Evolutionary conservation across 208 protist genomes (phyloP), one percentile per base, ranked within the genome.

Genomic region (Leishmania braziliensis): DNA sequence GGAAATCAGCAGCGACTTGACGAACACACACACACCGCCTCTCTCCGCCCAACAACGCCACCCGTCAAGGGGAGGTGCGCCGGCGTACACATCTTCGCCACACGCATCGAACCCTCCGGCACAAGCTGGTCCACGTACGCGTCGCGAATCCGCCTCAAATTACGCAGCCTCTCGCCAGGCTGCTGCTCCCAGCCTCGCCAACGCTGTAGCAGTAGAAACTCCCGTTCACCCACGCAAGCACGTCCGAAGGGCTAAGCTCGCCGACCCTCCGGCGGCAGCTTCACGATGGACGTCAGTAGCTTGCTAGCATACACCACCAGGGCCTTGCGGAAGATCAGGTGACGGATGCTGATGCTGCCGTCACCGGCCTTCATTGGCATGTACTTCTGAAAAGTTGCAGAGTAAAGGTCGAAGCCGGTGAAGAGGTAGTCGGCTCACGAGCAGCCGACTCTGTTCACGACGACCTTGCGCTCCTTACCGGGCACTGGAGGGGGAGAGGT

Each of bases 191-290:
- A 39, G 36, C 36, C 36, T 39, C 84, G 50, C 84, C 79, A 66
- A 87, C 79, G 73, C 46, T 82, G 76, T 84, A 84, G 76, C 84
- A 84, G 65, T 75, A 80, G 76, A 87, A 84, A 60, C 84, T 84
- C 18, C 82, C 82, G 65, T 66, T 83, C 53, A 75, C 82, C 79
- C 72, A 86, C 50, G 80, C 74, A 53, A 86, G 60, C 62, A 79
- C 83, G 29, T 89, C 76, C 20, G 50, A 58, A n/a, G 84, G 56
- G 66, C 80, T 73, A 48, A 86, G 76, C 60, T 83, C 65, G 26
- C 79, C 82, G 8, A 66, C 60, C 56, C 75, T 81, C 62, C 73
- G 33, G 29, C 51, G 36, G 36, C 36, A 39, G 36, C 36, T 39
- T 39, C 36, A 39, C 36, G 36, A 39, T 2, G 36, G 36, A 39